Conservation (phyloP, 108 stramenopile genomes). For the Cylindrotheca closterium region DNA sequence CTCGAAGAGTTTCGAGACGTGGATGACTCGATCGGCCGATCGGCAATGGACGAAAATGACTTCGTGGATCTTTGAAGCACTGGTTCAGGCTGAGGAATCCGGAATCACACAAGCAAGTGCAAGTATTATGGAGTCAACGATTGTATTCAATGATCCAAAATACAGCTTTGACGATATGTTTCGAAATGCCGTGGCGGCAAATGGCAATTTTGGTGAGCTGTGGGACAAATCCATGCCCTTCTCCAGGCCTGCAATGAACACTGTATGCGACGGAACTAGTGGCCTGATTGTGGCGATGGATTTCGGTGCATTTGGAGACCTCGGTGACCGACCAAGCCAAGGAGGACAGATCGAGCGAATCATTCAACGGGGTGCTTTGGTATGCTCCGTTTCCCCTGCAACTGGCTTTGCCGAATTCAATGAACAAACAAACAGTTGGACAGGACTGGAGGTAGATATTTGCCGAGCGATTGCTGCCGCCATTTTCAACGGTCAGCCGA, state of each 20-base stretch:
- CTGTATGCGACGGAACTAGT: slow-evolving; percentile 32
- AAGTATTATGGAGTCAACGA: slow-evolving; percentile 15
- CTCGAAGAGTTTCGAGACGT: slow-evolving; percentile 23
- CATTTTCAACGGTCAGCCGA: not conserved
- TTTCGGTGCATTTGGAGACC: slow-evolving; percentile 23
- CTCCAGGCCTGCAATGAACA: slow-evolving; percentile 22
- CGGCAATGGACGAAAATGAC: slow-evolving; percentile 29
- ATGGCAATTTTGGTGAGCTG: slow-evolving; percentile 55
- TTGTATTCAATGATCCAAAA: slow-evolving; percentile 12
- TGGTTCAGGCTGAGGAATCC: slow-evolving; percentile 46
- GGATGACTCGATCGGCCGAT: slow-evolving; percentile 19
- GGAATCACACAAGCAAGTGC: slow-evolving; percentile 19
- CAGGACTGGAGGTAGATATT: slow-evolving; percentile 6
- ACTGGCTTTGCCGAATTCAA: not conserved
- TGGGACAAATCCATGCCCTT: slow-evolving; percentile 16
- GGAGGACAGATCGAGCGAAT: slow-evolving; percentile 27
- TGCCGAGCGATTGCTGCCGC: slow-evolving; percentile 11
- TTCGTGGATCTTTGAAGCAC: slow-evolving; percentile 46
- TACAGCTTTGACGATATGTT: slow-evolving; percentile 21
- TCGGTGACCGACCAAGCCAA: not conserved
- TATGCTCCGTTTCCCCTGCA: slow-evolving; percentile 36
- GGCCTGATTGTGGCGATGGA: slow-evolving; percentile 31
- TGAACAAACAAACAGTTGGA: not conserved
- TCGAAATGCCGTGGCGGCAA: slow-evolving; percentile 37
- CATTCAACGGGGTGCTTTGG: slow-evolving; percentile 22